Base-by-base conservation (phyloP, 108 stramenopile genomes). In the Parietichytrium sp. region DNA sequence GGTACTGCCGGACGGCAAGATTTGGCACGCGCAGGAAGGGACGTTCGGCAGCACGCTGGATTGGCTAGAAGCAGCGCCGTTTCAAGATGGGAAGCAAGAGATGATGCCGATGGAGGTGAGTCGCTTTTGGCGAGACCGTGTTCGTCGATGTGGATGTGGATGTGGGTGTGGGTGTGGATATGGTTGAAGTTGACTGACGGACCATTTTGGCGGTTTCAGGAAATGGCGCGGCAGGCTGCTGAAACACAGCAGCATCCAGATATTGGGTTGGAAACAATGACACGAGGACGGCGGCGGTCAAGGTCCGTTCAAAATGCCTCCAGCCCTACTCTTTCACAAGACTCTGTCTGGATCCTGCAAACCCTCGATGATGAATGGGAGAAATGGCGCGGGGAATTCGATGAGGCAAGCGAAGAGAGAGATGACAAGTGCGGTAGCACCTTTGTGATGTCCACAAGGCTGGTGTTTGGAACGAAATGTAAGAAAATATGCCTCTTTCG, bases 21-120 rank as follows among this genome's bases (percentile, higher is more conserved):
- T 72, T 2, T 72, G 61, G 61, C 61, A 72, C 38, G 42, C 45
- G 33, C n/a, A n/a, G n/a, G 38, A 72, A 16, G 61, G 38, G 61
- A 72, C 61, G 10, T 72, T 72, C 42, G 61, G 45, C 38, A 25
- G 45, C 61, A 25, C 61, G 23, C 38, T 72, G 8, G 61, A 72
- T 33, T 72, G 61, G 61, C 61, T 72, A 33, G 61, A 72, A 6
- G 61, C 36, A 42, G 61, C 61, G 2, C 61, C 61, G 33, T 42
- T 72, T 25, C 61, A 25, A 2, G 61, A 72, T 27, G 10, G 42
- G 38, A 27, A 42, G 38, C 16, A n/a, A 72, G 61, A n/a, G 38
- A 6, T 72, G 38, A 12, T 18, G 49, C n/a, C 49, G 0, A 50
- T 18, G 49, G 18, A 50, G 49, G 16, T 18, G 49, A 50, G 16